phyloP scores from a whole-genome alignment of 208 protist genomes.

The Leishmania major region DNA sequence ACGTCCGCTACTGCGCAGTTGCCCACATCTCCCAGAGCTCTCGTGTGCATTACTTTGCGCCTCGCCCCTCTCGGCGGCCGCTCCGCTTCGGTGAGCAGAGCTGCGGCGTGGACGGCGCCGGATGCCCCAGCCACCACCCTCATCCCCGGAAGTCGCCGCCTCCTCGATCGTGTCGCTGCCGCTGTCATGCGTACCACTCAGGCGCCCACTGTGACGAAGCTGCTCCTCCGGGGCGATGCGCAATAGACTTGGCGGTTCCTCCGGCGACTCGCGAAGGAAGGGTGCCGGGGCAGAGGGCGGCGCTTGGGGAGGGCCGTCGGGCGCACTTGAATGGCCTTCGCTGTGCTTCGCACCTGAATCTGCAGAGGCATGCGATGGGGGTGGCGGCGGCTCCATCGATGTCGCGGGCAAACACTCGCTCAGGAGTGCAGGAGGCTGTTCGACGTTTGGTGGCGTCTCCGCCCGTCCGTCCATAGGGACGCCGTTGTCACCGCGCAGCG shows the following conservation, averaged over 20 bases:
- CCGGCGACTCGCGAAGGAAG: not conserved
- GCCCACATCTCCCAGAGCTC: not conserved
- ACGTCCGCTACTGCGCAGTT: not conserved
- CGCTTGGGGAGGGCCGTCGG: not conserved
- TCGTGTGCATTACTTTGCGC: no score
- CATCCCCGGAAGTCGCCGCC: not conserved
- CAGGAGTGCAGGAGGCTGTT: not conserved
- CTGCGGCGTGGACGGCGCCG: not conserved
- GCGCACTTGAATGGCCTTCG: not conserved
- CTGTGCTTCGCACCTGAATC: not conserved
- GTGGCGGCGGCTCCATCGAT: not conserved
- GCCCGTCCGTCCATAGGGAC: not conserved
- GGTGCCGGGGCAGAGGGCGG: not conserved
- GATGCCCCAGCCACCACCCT: not conserved
- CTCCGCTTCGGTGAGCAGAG: not conserved
- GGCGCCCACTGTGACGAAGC: not conserved
- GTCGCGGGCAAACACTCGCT: not conserved
- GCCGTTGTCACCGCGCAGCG: not conserved
- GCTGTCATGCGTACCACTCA: not conserved
- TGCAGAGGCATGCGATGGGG: not conserved
- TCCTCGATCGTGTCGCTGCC: not conserved
- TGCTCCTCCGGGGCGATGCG: not conserved
- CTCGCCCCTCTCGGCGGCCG: not conserved
- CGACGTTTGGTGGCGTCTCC: not conserved
- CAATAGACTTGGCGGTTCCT: not conserved